phyloP scores from a whole-genome alignment of 305 asterid species.

The Salvia sclarea region DNA sequence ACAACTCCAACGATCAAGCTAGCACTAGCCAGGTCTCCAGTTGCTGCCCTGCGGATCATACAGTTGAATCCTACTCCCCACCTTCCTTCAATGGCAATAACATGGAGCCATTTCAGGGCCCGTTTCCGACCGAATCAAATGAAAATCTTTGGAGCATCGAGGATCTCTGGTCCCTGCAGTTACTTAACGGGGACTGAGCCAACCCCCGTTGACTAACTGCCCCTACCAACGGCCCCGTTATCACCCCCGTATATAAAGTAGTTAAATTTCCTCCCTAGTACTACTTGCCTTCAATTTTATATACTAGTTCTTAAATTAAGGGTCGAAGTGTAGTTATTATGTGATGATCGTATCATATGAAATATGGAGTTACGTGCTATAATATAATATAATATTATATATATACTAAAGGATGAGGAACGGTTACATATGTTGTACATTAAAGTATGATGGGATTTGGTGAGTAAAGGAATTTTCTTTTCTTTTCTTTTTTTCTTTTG shows the following conservation, averaged over 20 bases:
- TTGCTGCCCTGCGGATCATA: slow-evolving; percentile 41
- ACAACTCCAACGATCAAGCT: slow-evolving; percentile 40
- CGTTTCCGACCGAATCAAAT: slow-evolving; percentile 53
- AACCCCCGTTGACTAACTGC: neutral
- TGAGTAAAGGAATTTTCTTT: neutral
- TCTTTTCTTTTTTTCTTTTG: neutral
- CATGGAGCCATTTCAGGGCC: slow-evolving; percentile 49
- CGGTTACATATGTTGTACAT: slow-evolving; percentile 7
- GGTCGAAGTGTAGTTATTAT: slow-evolving; percentile 38
- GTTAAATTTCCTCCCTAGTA: slow-evolving; percentile 14
- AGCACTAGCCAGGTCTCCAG: slow-evolving; percentile 59
- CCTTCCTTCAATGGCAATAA: slow-evolving; percentile 48
- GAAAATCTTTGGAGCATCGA: slow-evolving; percentile 88
- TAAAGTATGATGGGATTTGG: neutral
- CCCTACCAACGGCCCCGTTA: neutral
- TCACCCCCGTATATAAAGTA: slow-evolving; percentile 22
- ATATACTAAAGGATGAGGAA: slow-evolving; percentile 4
- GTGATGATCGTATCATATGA: too few species aligned
- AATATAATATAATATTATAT: neutral
- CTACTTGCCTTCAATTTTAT: neutral
- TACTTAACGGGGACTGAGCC: slow-evolving; percentile 61
- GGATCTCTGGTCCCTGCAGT: slow-evolving; percentile 87
- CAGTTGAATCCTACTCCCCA: slow-evolving; percentile 68
- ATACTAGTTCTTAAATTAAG: slow-evolving; percentile 22
- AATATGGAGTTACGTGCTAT: slow-evolving; percentile 4